Evolutionary conservation across 495 filamentous ascomycete species (phyloP).

Genomic region (Penicillium atrosanguineum): DNA sequence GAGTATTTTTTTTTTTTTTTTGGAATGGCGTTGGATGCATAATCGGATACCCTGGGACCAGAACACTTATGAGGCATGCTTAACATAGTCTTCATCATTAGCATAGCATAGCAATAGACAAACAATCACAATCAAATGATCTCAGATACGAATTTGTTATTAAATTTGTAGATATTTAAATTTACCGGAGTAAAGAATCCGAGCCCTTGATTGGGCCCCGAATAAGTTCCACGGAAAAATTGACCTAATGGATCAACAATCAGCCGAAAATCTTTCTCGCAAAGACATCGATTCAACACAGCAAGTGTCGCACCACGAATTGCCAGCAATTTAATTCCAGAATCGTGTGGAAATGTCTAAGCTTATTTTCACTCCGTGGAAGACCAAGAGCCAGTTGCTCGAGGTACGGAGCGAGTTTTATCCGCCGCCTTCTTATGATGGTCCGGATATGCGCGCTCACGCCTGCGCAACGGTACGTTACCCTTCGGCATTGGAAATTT

Average conservation of each 20-base stretch:
- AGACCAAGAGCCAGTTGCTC: conserved; percentile 61
- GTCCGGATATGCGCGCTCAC: conserved; percentile 38
- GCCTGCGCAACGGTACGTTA: conserved; percentile 47
- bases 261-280: conserved; percentile 17
- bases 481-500: conserved; percentile 3
- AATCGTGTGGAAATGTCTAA: conserved; percentile 56
- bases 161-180: background rate
- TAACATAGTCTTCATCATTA: background rate
- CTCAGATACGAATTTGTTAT: background rate
- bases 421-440: conserved; percentile 37
- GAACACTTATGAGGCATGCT: conserved; percentile 10
- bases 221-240: conserved; percentile 3
- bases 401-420: conserved; percentile 67
- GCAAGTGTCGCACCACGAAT: background rate
- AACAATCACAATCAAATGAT: background rate
- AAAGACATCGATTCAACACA: background rate
- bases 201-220: background rate
- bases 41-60: conserved; percentile 34
- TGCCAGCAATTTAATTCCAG: background rate
- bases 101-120: background rate
- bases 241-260: conserved; percentile 11
- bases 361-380: conserved; percentile 80
- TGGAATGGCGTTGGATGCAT: conserved; percentile 18
- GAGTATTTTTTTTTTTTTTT: conserved; percentile 25
- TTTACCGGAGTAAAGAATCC: background rate